Conservation (phyloP, 78 protist genomes). For the Monocercomonoides exilis region DNA sequence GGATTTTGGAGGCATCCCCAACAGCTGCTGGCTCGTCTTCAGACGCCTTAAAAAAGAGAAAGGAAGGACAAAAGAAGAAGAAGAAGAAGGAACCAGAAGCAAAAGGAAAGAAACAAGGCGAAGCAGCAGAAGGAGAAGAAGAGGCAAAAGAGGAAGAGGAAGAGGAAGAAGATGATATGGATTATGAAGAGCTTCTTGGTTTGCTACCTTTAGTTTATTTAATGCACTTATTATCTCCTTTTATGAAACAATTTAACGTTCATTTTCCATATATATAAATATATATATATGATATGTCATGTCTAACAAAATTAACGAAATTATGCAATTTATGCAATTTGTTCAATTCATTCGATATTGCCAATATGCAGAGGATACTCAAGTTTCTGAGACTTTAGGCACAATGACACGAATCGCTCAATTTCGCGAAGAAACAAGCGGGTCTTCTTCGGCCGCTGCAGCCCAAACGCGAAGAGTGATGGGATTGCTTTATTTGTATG, state of each 20-base stretch:
- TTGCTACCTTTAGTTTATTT: not conserved
- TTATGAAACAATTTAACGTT: not conserved
- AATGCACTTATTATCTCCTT: not conserved
- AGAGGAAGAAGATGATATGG: not conserved
- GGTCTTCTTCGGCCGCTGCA: not conserved
- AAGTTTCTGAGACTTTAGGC: not conserved
- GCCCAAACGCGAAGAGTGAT: not conserved
- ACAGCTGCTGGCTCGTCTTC: not conserved
- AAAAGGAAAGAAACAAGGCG: not conserved
- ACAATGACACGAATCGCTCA: not conserved
- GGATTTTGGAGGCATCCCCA: not conserved
- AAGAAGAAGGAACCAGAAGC: not conserved
- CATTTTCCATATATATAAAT: not conserved
- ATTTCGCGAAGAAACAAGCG: not conserved
- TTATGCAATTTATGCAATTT: not conserved
- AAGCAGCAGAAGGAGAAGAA: not conserved
- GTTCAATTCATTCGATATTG: not conserved
- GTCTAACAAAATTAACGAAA: not conserved
- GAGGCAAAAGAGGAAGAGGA: not conserved
- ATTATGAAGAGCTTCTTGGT: not conserved
- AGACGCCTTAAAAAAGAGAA: not conserved
- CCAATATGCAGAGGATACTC: constrained; percentile 1
- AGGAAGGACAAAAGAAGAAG: not conserved
- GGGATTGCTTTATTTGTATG: not conserved
- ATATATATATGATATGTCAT: not conserved